Base-by-base conservation (phyloP, 2,329 filamentous ascomycete genomes). In the Clonostachys byssicola region DNA sequence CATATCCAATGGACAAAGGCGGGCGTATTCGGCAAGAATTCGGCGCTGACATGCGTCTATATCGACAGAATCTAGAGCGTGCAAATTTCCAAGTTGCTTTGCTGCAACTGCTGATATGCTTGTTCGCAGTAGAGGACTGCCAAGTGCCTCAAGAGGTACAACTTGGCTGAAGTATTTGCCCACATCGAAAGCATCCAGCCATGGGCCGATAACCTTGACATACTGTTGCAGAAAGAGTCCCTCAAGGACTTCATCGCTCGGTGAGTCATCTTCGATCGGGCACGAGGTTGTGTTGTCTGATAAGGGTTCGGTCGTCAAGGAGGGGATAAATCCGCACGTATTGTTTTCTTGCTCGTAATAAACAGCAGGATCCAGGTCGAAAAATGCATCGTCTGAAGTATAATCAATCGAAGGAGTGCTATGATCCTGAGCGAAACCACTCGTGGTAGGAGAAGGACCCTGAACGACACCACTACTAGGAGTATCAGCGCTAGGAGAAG, bases 131-230 rank as follows among this genome's bases (percentile, higher is more conserved):
- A 54, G 47, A 6, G 48, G 43, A 42, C 51, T 54, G 9, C 46
- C 45, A 14, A 45, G 39, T 13, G 52, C 52, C 40, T 47, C 51
- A 10, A 53, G 42, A 2, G 51, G 51, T 12, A 54, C 49, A 38
- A 53, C 45, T 7, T 53, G 51, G 14, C 51, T 51, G 18, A 54
- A 54, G 35, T 50, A 54, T 43, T 47, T 47, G 40, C 50, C 51
- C 33, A 51, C 48, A 34, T 53, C 51, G 41, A 54, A 53, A 3
- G 51, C 48, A 18, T 54, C 52, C 8, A 53, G 45, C 10, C 48
- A 54, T n/a, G 51, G 51, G 8, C 52, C 51, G 30, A 53, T 53
- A 23, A 23, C 20, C 20, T 23, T 23, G 20, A 23, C 20, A 23
- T 23, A 23, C 35, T 47, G 30, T 18, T 53, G 47, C 5, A 51